These are phyloP conservation scores for Parietaria judaica DNA, from an alignment of 306 rosid species.

Conservation along the genomic window DNA sequence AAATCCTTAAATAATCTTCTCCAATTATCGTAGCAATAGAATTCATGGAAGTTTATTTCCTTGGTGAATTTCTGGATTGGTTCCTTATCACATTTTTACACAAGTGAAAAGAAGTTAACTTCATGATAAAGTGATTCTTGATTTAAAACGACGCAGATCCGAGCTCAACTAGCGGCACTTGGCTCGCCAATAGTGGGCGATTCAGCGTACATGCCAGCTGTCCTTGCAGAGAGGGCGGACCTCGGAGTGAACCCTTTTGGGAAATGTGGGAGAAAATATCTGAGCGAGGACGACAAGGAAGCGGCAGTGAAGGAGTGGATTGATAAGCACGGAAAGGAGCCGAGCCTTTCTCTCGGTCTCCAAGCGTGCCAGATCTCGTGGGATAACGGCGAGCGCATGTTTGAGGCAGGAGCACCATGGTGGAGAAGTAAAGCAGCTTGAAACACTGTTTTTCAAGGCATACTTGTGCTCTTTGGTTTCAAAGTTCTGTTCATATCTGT, in stretches of 20 bases:
- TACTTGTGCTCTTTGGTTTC: too few species aligned
- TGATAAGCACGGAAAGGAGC: constrained; percentile 73
- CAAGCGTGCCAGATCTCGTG: constrained; percentile 92
- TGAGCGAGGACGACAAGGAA: constrained; percentile 49
- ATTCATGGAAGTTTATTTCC: too few species aligned
- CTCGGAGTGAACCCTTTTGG: constrained; percentile 81
- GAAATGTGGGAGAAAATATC: constrained; percentile 44
- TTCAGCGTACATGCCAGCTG: constrained; percentile 83
- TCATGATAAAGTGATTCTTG: too few species aligned
- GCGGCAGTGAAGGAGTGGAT: constrained; percentile 51
- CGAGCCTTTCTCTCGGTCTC: constrained; percentile 70
- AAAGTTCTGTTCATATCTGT: too few species aligned
- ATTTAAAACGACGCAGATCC: constrained; percentile 51
- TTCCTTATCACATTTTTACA: not conserved
- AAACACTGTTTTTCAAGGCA: not conserved
- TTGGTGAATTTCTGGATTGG: too few species aligned
- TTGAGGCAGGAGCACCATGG: constrained; percentile 80
- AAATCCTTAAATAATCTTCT: too few species aligned
- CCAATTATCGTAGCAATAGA: too few species aligned
- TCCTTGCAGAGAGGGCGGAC: constrained; percentile 58
- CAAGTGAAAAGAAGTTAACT: too few species aligned
- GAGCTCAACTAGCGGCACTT: constrained; percentile 69
- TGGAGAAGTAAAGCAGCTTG: constrained; percentile 51
- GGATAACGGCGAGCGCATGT: constrained; percentile 61
- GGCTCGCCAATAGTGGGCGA: constrained; percentile 90